A percentile compares a stretch with the other conserved stretches of the same genome.
Evolutionary conservation across 805 yeast genomes (phyloP).

Genomic region (Cyberlindnera bimundalis): DNA sequence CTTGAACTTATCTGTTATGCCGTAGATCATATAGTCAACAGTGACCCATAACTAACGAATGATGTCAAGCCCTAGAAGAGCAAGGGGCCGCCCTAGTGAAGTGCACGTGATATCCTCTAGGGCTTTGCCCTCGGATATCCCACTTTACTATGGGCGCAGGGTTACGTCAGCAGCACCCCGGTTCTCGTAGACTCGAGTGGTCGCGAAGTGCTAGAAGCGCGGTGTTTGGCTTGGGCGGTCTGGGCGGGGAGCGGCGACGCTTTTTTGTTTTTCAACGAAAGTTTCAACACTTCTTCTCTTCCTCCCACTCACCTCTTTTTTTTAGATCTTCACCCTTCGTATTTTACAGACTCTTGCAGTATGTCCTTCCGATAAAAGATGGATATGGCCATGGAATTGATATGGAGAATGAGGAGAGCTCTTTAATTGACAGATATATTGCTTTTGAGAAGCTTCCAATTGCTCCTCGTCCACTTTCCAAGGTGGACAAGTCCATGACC

Average conservation of each 20-base stretch:
- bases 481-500: too few relatives aligned
- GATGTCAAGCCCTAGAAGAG: constrained; percentile 8
- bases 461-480: too few relatives aligned
- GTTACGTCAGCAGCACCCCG: constrained; percentile 7
- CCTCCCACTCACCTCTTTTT: constrained; percentile 4
- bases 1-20: too few relatives aligned
- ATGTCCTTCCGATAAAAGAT: constrained; percentile 11
- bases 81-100: constrained; percentile 3
- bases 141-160: background rate
- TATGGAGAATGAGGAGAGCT: background rate
- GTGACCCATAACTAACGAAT: too few relatives aligned
- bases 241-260: constrained; percentile 1
- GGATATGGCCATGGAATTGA: background rate
- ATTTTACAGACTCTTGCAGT: constrained; percentile 23
- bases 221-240: background rate
- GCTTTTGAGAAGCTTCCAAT: too few relatives aligned
- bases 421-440: too few relatives aligned
- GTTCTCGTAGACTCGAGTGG: constrained; percentile 1
- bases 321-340: constrained; percentile 19
- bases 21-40: too few relatives aligned
- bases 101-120: constrained; percentile 5
- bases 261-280: constrained; percentile 22
- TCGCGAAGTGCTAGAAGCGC: constrained; percentile 5
- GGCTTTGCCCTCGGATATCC: constrained; percentile 3
- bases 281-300: constrained; percentile 16